Evolutionary conservation across 148 eudicot species (phyloP).

Genomic region (Persicaria maculosa): DNA sequence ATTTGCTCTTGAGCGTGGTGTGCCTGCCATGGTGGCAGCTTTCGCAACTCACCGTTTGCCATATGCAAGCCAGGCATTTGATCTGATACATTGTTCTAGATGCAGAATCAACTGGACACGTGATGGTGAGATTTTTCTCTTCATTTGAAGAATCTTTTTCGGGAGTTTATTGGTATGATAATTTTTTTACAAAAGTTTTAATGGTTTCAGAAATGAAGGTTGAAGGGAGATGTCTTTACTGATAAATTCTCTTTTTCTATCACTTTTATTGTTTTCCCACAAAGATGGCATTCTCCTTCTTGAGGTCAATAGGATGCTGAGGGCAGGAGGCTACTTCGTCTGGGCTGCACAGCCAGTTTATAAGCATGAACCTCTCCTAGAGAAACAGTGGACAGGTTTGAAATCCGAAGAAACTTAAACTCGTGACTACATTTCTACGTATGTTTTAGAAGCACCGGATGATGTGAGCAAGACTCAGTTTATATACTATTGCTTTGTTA

Average conservation of each 20-base stretch:
- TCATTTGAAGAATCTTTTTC: not conserved
- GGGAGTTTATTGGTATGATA: not conserved
- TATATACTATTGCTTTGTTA: not conserved
- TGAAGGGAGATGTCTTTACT: not conserved
- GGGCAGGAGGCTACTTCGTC: conserved; percentile 93
- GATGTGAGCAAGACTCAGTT: not conserved
- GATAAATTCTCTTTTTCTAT: conserved; percentile 9
- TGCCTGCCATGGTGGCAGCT: conserved; percentile 98
- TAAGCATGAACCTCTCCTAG: conserved; percentile 78
- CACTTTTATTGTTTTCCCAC: conserved; percentile 17
- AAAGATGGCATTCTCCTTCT: conserved; percentile 91
- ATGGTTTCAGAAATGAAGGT: not conserved
- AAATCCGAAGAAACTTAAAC: not conserved
- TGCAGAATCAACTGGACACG: conserved; percentile 99
- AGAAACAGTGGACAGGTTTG: conserved; percentile 93
- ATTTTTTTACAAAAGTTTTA: too few species aligned
- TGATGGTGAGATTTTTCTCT: conserved; percentile 26
- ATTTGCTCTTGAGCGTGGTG: conserved; percentile 97
- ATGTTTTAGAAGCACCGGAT: not conserved
- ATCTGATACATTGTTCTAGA: conserved; percentile 94
- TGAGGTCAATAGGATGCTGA: conserved; percentile 88
- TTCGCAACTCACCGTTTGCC: conserved; percentile 70
- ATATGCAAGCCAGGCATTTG: conserved; percentile 96
- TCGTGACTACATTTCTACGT: not conserved
- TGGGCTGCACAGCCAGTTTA: conserved; percentile 99